These are phyloP conservation scores for Suillus luteus DNA, from an alignment of 768 basidiomycete genomes.

Conservation along the genomic window DNA sequence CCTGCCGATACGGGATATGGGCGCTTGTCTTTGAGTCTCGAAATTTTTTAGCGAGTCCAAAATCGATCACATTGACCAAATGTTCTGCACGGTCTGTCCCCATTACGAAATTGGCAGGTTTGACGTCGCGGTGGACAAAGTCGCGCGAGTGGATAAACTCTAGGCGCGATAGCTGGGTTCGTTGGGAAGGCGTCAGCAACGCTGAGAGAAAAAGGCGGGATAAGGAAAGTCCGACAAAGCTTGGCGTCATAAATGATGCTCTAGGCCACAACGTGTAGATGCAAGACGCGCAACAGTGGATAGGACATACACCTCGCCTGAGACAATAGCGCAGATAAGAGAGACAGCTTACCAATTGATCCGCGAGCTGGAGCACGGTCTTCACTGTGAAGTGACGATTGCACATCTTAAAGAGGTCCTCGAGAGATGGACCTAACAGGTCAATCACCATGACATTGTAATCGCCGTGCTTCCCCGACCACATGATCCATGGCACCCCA, in stretches of 20 bases:
- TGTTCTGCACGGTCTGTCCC: constrained; percentile 68
- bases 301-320: not conserved
- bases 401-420: constrained; percentile 86
- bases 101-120: constrained; percentile 99
- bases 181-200: constrained; percentile 22
- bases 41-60: constrained; percentile 81
- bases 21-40: constrained; percentile 62
- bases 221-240: constrained; percentile 7
- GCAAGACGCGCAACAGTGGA: not conserved
- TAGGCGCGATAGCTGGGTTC: constrained; percentile 81
- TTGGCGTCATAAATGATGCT: constrained; percentile 4
- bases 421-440: constrained; percentile 86
- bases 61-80: constrained; percentile 91
- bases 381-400: constrained; percentile 93
- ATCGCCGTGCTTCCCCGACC: constrained; percentile 87
- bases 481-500: constrained; percentile 90
- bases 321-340: not conserved
- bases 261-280: not conserved
- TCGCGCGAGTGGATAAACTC: constrained; percentile 96
- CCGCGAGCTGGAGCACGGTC: constrained; percentile 90
- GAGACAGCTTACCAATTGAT: constrained; percentile 77
- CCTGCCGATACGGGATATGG: constrained; percentile 74
- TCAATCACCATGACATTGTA: constrained; percentile 99
- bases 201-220: constrained; percentile 9
- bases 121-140: constrained; percentile 95